Evolutionary conservation across 2,329 filamentous ascomycete species (phyloP).

Genomic region (Periconia digitata): DNA sequence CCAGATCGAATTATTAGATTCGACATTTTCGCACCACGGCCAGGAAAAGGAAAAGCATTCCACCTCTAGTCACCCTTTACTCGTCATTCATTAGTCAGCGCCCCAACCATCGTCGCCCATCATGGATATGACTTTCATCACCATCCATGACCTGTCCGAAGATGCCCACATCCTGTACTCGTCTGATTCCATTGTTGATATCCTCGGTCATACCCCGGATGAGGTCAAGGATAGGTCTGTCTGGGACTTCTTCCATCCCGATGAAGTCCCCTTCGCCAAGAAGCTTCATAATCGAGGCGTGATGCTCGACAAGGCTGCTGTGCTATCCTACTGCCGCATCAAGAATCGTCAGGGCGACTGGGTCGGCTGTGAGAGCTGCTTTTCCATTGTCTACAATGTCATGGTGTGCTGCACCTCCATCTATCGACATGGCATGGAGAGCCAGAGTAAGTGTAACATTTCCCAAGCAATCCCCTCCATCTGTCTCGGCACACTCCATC

Average conservation of each 20-base stretch:
- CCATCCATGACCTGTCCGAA: conserved; percentile 77
- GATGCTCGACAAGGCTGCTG: conserved; percentile 79
- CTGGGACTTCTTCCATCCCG: conserved; percentile 85
- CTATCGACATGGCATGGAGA: conserved; percentile 68
- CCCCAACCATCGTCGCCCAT: conserved; percentile 27
- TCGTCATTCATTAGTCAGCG: background rate
- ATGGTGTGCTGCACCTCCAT: conserved; percentile 82
- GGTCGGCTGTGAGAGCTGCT: conserved; percentile 84
- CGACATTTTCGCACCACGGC: conserved; percentile 29
- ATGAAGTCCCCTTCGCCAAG: conserved; percentile 75
- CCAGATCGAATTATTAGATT: conserved; percentile 43
- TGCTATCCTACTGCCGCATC: conserved; percentile 77
- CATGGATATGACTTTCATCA: conserved; percentile 84
- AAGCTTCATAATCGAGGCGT: conserved; percentile 73
- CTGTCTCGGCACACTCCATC: conserved; percentile 1
- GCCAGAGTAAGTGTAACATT: conserved; percentile 64
- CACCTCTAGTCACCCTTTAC: conserved; percentile 2
- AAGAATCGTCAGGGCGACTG: conserved; percentile 68
- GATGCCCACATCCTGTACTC: conserved; percentile 81
- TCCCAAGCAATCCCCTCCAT: background rate
- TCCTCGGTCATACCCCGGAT: conserved; percentile 75
- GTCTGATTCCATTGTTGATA: conserved; percentile 80
- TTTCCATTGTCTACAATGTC: conserved; percentile 85
- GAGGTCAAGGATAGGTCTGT: conserved; percentile 76
- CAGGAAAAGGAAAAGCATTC: conserved; percentile 15